Evolutionary conservation across 306 rosid genomes (phyloP).

Genomic region (Albizia julibrissin): DNA sequence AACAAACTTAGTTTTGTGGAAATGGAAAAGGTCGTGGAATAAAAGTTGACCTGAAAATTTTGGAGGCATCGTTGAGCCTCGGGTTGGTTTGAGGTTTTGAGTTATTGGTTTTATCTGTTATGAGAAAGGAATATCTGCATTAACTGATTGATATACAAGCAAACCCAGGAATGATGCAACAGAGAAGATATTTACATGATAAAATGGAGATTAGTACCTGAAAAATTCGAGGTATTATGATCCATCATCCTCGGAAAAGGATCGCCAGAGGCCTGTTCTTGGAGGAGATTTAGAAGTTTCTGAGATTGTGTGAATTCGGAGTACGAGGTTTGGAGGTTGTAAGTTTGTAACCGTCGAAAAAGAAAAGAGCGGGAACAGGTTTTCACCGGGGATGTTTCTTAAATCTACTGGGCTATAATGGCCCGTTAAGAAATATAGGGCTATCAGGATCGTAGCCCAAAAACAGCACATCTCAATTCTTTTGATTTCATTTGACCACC

Average conservation of each 20-base stretch:
- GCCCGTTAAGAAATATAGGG: background rate
- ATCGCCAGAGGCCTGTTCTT: background rate
- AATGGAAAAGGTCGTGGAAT: background rate
- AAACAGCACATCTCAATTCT: background rate
- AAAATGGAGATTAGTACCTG: background rate
- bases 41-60: background rate
- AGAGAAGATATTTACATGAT: background rate
- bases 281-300: background rate
- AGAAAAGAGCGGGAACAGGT: constrained; percentile 4
- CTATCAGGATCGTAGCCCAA: background rate
- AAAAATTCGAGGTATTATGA: background rate
- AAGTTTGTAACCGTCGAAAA: background rate
- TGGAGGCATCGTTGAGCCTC: background rate
- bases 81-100: background rate
- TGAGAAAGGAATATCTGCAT: background rate
- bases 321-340: background rate
- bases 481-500: too few species aligned
- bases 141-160: constrained; percentile 1
- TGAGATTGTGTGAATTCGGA: background rate
- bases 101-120: background rate
- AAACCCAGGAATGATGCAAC: background rate
- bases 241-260: background rate
- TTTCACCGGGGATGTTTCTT: background rate
- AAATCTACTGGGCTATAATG: background rate
- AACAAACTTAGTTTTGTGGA: background rate